A percentile compares a stretch with the other conserved stretches of the same genome.
These are phyloP conservation scores for Mycena amicta DNA, from an alignment of 768 basidiomycete genomes.

Conservation along the genomic window DNA sequence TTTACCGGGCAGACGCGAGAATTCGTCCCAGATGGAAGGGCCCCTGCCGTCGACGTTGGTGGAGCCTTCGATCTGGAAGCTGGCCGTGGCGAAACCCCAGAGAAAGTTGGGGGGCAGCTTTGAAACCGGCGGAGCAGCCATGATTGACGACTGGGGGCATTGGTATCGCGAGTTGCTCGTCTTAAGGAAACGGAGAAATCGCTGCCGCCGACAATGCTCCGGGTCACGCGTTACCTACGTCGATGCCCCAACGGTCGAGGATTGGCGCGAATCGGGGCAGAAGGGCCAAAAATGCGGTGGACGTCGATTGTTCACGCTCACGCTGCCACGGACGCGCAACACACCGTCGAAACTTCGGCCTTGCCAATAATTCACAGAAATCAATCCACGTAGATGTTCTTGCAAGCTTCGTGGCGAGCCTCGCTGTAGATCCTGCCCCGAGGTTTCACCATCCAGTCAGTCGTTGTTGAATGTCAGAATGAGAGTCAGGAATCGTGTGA, in stretches of 20 bases:
- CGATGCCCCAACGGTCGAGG: background rate
- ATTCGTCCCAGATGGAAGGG: constrained; percentile 77
- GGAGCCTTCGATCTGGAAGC: constrained; percentile 78
- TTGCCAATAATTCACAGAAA: background rate
- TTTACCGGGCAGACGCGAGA: constrained; percentile 65
- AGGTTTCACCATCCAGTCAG: constrained; percentile 1
- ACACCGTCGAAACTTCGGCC: background rate
- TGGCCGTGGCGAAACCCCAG: constrained; percentile 74
- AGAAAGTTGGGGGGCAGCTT: constrained; percentile 63
- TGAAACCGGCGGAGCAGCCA: constrained; percentile 34
- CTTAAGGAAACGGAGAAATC: background rate
- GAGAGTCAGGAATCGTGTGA: too few species aligned
- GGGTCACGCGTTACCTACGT: background rate
- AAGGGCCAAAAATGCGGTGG: background rate
- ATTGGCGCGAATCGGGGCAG: constrained; percentile 3
- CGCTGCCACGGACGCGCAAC: background rate
- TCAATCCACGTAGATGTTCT: background rate
- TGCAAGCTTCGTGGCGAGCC: background rate
- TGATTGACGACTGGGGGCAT: constrained; percentile 23
- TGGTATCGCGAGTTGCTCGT: constrained; percentile 7
- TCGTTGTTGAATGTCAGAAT: background rate
- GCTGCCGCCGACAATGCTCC: background rate
- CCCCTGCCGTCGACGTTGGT: constrained; percentile 60
- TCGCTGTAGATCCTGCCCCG: background rate
- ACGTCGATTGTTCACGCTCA: background rate